These are phyloP conservation scores for Phascolomyces articulosus DNA, from an alignment of 371 early-diverging fungal species.

Conservation along the genomic window DNA sequence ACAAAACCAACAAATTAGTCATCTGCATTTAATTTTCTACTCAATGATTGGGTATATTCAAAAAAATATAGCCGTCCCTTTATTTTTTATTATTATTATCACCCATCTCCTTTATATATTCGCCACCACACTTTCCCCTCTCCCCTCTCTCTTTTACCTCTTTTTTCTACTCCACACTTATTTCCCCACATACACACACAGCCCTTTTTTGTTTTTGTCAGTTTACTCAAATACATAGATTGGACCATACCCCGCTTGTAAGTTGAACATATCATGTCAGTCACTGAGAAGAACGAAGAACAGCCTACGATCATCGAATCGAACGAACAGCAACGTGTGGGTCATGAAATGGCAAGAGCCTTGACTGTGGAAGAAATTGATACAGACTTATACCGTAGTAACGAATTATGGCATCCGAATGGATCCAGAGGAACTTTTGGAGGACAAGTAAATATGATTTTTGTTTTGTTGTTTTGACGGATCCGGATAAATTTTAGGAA, in stretches of 20 bases:
- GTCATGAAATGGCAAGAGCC: conserved; percentile 30
- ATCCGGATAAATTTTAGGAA: too few species aligned
- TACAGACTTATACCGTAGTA: conserved; percentile 69
- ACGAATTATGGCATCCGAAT: conserved; percentile 79
- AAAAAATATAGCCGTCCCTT: not conserved
- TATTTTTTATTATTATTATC: too few species aligned
- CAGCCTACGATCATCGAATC: not conserved
- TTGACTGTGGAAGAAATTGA: conserved; percentile 68
- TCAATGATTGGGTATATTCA: not conserved
- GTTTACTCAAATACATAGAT: too few species aligned
- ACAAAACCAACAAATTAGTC: not conserved
- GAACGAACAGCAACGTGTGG: conserved; percentile 3
- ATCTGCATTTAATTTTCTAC: not conserved
- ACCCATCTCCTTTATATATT: too few species aligned
- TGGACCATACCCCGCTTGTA: too few species aligned
- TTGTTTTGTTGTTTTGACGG: too few species aligned
- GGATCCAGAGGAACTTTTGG: conserved; percentile 91
- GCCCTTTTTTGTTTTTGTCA: too few species aligned
- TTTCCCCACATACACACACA: not conserved
- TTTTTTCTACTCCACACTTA: not conserved
- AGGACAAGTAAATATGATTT: conserved; percentile 36
- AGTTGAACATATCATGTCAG: too few species aligned
- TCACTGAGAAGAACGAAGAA: not conserved
- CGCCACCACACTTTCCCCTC: too few species aligned
- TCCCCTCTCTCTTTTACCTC: not conserved